Conservation (phyloP, 108 stramenopile species). For the Phaeodactylum tricornutum region DNA sequence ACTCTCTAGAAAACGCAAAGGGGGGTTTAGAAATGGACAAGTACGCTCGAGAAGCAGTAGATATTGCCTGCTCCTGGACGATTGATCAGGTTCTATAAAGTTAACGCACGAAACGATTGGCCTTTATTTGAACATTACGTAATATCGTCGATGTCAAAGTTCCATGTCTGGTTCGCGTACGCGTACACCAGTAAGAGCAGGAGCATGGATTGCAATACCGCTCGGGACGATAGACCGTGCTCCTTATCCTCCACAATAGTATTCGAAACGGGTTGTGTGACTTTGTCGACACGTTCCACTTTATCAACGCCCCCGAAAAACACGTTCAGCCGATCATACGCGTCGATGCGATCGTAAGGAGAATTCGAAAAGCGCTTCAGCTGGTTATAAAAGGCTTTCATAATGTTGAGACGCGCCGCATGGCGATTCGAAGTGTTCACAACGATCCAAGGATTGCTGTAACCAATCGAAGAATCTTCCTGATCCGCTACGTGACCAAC, state of each 20-base stretch:
- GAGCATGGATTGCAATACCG: slow-evolving; percentile 13
- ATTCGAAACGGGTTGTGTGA: slow-evolving; percentile 3
- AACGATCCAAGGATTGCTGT: slow-evolving; percentile 28
- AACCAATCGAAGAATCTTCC: slow-evolving; percentile 1
- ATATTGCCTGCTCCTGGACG: too few relatives aligned
- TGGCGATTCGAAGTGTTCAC: slow-evolving; percentile 42
- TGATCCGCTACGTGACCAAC: slow-evolving; percentile 13
- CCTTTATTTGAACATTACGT: neutral
- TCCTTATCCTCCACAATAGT: slow-evolving; percentile 8
- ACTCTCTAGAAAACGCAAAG: too few relatives aligned
- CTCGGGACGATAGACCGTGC: slow-evolving; percentile 9
- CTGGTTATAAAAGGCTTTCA: slow-evolving; percentile 44
- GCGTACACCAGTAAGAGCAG: slow-evolving; percentile 12
- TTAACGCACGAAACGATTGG: too few relatives aligned
- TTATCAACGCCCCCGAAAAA: too few relatives aligned
- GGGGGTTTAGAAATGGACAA: too few relatives aligned
- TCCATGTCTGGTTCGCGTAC: slow-evolving; percentile 15
- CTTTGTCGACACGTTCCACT: too few relatives aligned
- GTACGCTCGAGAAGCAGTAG: too few relatives aligned
- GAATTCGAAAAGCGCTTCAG: slow-evolving; percentile 20
- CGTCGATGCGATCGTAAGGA: too few relatives aligned
- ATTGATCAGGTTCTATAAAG: too few relatives aligned
- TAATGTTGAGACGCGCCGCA: slow-evolving; percentile 42
- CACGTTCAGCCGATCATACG: too few relatives aligned
- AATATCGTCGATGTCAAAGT: slow-evolving; percentile 10